Evolutionary conservation across 306 rosid species (phyloP), one percentile per base, ranked within the genome.

Genomic region (Castanospermum australe): DNA sequence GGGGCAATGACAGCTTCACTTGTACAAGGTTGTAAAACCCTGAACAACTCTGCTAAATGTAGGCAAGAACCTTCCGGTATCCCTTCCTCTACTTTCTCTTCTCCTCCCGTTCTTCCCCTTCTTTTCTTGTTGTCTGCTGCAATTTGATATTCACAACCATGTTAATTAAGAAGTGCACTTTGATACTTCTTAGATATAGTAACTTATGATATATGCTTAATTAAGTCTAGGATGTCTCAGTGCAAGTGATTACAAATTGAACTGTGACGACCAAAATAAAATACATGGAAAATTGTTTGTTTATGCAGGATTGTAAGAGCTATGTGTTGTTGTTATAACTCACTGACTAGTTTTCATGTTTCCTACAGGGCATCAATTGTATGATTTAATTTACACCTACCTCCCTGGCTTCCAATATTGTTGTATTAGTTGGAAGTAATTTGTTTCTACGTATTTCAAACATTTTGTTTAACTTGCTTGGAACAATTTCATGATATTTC

Each of bases 371-470:
- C 59, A 6, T 68, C 74, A 44, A 28, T 25, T 67, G 18, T 41
- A 35, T 57, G 77, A 20, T 79, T 56, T 47, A 35, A 44, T 67
- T 76, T 65, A 36, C 59, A 36, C 59, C 21, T 64, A 36, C 12
- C 79, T 41, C 56, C n/a, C 22, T 30, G 6, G 12, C 20, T 59
- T 68, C 50, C 21, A 24, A 30, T 56, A 8, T 54, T 47, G 17
- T 35, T 64, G n/a, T 67, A 35, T 55, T 12, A 30, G 44, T 79
- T 67, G 48, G 14, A 47, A 21, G 55, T 17, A 15, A 25, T 25
- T 70, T 45, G 77, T 59, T 68, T 78, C 66, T 42, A 56, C 32
- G 28, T 71, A 36, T 32, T 42, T 30, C 12, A 71, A 25, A 22
- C n/a, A 14, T 36, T 56, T 71, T 33, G 6, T 18, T 54, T 54